Base-by-base conservation (phyloP, 768 basidiomycete species). In the Chalciporus piperatus region DNA sequence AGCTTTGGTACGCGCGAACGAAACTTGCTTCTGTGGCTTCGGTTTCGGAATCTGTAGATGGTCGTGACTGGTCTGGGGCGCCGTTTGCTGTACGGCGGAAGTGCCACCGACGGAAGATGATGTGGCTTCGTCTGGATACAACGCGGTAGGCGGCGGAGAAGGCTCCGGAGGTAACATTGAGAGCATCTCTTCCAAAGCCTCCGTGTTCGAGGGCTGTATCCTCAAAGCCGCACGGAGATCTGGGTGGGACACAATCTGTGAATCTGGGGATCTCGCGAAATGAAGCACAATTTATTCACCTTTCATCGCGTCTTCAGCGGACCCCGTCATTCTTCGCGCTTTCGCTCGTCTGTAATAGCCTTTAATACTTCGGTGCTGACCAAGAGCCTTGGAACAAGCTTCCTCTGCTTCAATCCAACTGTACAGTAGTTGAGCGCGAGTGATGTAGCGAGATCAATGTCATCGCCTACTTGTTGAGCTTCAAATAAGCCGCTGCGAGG, bases 401-500 rank as follows among this genome's bases (percentile, higher is more conserved):
- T 75, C 71, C 61, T 89, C 87, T 2, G 87, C 87, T 61, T 80
- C 80, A 41, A 83, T 80, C 81, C 83, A 89, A 51, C 87, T 89
- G 58, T 32, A 59, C 54, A 32, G 54, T 39, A 45, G 52, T 45
- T 63, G 37, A 62, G 47, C 58, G 51, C 48, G 50, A 47, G 50
- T 49, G 51, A 46, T 32, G 39, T 10, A 46, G 43, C 42, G 22
- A 41, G 38, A 48, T 23, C 25, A 32, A 42, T 7, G 27, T 27
- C 58, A 19, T 28, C 39, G 70, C 84, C 52, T 66, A 89, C 87
- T 84, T 80, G 67, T 74, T 72, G 42, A 89, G 67, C 61, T 89
- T 89, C 32, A 89, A 65, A 63, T 88, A 76, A 0, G 87, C 87
- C 1, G 86, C 86, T 3, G 87, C 87, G 22, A 89, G 75, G 59